Evolutionary conservation across 768 basidiomycete genomes (phyloP), one percentile per base, ranked within the genome.

Genomic region (Tylopilus subfusipes): DNA sequence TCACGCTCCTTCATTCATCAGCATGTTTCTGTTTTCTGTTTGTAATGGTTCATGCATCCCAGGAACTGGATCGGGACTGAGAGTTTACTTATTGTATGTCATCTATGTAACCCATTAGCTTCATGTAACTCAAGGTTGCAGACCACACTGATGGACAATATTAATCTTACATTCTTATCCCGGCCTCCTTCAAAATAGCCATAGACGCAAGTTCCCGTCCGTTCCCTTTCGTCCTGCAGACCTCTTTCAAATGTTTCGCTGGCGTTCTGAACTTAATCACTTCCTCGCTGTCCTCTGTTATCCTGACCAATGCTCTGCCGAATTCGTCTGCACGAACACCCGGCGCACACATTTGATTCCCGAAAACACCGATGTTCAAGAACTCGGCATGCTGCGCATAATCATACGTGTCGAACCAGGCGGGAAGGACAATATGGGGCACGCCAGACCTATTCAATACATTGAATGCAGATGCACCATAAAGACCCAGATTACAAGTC

Each of bases 51-150:
- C 46, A 33, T 13, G 30, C 33, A 54, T 66, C 65, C 59, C 59
- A 52, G 45, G 64, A 64, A 64, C 51, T 65, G 65, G 56, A 66
- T 59, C 45, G 34, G 39, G 36, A 39, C 50, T 44, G 45, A 16
- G 14, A 25, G 14, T 0, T 36, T 18, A 36, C 0, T 36, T 18
- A 36, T 36, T 18, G 34, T 36, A 18, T 22, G 18, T 25, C 19
- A 54, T 36, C 36, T 40, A 40, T 55, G 39, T 49, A 53, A 45
- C 3, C 42, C 3, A 12, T 57, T n/a, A 48, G 14, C 48, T 30
- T n/a, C 16, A 7, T 33, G 19, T 48, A 52, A 42, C 25, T 29
- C 22, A 21, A n/a, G 9, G 21, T 22, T 22, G 7, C 12, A 38
- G 12, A 21, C 7, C 25, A 21, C 21, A 21, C 21, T 9, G 33